Percentiles rank a stretch among this genome's conserved stretches.
phyloP scores from a whole-genome alignment of 108 stramenopile genomes.

The Pseudonitzschia multiseries region DNA sequence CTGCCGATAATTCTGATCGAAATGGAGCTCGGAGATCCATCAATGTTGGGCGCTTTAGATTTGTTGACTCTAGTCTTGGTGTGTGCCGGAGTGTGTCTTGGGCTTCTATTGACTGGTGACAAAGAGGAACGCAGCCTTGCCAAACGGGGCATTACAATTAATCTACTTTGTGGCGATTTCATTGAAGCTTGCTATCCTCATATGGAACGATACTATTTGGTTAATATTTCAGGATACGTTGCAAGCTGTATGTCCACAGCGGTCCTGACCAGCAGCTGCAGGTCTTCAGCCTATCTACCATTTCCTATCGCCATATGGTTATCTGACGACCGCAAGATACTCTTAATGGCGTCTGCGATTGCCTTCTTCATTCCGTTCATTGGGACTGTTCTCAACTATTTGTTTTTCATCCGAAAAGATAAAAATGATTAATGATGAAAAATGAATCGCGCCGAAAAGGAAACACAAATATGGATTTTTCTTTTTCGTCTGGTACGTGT shows the following conservation, averaged over 20 bases:
- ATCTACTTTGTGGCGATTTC: conserved; percentile 80
- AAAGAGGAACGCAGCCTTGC: conserved; percentile 21
- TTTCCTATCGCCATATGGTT: conserved; percentile 48
- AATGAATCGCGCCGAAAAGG: neutral
- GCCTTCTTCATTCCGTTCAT: conserved; percentile 56
- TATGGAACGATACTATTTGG: conserved; percentile 57
- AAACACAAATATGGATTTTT: neutral
- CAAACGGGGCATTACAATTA: conserved; percentile 59
- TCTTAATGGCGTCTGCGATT: conserved; percentile 34
- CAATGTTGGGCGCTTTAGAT: conserved; percentile 71
- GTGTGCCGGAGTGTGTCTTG: conserved; percentile 75
- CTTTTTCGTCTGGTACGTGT: neutral
- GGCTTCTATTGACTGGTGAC: conserved; percentile 29
- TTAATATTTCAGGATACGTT: conserved; percentile 64
- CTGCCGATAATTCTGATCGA: conserved; percentile 78
- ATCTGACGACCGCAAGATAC: conserved; percentile 44
- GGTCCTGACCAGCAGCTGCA: conserved; percentile 1
- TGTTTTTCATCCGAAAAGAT: neutral
- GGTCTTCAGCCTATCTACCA: conserved; percentile 66
- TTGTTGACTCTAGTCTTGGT: conserved; percentile 75
- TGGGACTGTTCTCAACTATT: conserved; percentile 24
- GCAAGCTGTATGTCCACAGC: conserved; percentile 14
- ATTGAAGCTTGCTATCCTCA: conserved; percentile 86
- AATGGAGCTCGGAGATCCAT: conserved; percentile 69
- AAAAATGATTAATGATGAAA: neutral